phyloP scores from a whole-genome alignment of 2,329 filamentous ascomycete genomes.

The Eutypella sp. region DNA sequence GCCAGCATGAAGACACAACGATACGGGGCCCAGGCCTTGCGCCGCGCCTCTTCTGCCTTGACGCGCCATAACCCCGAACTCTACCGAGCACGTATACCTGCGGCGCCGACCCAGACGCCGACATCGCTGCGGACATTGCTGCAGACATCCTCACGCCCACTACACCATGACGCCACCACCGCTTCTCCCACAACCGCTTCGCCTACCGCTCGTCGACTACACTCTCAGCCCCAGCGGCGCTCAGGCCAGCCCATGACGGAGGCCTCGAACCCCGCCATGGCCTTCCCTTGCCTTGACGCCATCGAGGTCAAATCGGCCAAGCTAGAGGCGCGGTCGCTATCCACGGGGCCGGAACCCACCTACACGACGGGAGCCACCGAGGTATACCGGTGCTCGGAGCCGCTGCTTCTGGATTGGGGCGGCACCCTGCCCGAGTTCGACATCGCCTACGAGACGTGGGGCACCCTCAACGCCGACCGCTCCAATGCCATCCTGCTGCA shows the following conservation, averaged over 20 bases:
- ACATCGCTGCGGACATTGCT: background rate
- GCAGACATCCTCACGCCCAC: background rate
- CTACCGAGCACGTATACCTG: background rate
- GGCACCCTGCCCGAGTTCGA: constrained; percentile 85
- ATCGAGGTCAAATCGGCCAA: constrained; percentile 72
- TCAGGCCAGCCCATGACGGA: constrained; percentile 22
- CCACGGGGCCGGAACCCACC: constrained; percentile 82
- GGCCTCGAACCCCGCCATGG: constrained; percentile 77
- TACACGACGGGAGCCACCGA: constrained; percentile 89
- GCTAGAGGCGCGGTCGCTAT: constrained; percentile 62
- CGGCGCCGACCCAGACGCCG: too few relatives aligned
- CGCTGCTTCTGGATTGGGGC: constrained; percentile 88
- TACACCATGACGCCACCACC: background rate
- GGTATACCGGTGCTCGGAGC: constrained; percentile 66
- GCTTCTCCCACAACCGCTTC: too few relatives aligned
- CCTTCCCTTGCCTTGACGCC: constrained; percentile 85
- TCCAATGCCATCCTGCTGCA: constrained; percentile 90
- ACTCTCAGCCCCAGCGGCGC: constrained; percentile 20
- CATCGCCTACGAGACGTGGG: constrained; percentile 93
- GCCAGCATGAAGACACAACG: constrained; percentile 19
- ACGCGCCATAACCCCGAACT: constrained; percentile 3
- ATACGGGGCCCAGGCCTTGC: constrained; percentile 17
- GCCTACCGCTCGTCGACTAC: constrained; percentile 15
- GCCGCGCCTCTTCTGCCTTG: constrained; percentile 16
- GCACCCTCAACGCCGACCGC: constrained; percentile 69